Evolutionary conservation across 2,329 filamentous ascomycete species (phyloP).

Genomic region (Gaeumannomyces tritici): DNA sequence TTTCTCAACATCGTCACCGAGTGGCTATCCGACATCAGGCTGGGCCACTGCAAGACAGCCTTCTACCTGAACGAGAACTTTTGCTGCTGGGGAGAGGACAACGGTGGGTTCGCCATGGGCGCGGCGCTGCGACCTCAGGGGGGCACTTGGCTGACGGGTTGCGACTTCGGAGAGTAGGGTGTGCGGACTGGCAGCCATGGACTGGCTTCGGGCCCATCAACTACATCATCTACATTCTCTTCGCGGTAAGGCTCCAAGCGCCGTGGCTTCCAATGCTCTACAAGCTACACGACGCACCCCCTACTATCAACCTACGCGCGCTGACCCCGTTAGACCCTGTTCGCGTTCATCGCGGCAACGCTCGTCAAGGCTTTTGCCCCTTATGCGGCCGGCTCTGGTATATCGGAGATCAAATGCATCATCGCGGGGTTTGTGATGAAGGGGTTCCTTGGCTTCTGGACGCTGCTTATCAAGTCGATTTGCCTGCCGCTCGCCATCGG

Average conservation of each 20-base stretch:
- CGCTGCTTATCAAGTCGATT: slow-evolving; percentile 87
- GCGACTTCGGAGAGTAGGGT: slow-evolving; percentile 43
- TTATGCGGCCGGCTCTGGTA: slow-evolving; percentile 92
- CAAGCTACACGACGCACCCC: neutral
- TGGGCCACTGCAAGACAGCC: slow-evolving; percentile 88
- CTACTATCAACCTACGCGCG: slow-evolving; percentile 8
- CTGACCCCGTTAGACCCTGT: slow-evolving; percentile 45
- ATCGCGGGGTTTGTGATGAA: slow-evolving; percentile 99
- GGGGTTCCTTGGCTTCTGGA: slow-evolving; percentile 87
- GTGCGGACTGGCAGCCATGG: slow-evolving; percentile 84
- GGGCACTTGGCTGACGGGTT: neutral
- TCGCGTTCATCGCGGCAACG: slow-evolving; percentile 72
- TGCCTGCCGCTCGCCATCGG: slow-evolving; percentile 86
- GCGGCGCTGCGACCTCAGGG: neutral
- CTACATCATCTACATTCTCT: slow-evolving; percentile 80
- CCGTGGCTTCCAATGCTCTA: neutral
- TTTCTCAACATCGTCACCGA: slow-evolving; percentile 93
- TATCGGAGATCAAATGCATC: slow-evolving; percentile 98
- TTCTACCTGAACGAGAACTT: slow-evolving; percentile 98
- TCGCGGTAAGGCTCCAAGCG: slow-evolving; percentile 50
- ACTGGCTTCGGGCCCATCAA: slow-evolving; percentile 68
- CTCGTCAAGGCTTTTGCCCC: slow-evolving; percentile 89
- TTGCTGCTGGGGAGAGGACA: slow-evolving; percentile 94
- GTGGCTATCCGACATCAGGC: slow-evolving; percentile 92
- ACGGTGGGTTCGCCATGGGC: slow-evolving; percentile 37